These are phyloP conservation scores for Thelonectria olida DNA, from an alignment of 2,329 filamentous ascomycete species.

Conservation along the genomic window DNA sequence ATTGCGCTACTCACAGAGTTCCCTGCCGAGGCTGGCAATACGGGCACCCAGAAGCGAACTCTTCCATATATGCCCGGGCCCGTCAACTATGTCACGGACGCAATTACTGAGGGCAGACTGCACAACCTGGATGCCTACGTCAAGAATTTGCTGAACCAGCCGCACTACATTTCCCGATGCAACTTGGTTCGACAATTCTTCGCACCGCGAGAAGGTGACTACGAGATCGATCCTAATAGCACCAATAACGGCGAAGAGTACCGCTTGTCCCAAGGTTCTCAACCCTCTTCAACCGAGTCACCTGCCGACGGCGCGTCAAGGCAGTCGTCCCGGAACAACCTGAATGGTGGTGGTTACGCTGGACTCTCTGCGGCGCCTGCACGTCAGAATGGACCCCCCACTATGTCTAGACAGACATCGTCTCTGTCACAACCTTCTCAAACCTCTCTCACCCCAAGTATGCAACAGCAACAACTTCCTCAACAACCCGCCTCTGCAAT, in stretches of 20 bases:
- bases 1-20: constrained; percentile 94
- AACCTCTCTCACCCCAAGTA: constrained; percentile 58
- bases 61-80: constrained; percentile 98
- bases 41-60: constrained; percentile 78
- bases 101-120: constrained; percentile 90
- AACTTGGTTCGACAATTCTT: constrained; percentile 91
- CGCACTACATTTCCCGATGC: constrained; percentile 84
- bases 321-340: constrained; percentile 72
- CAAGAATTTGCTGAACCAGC: constrained; percentile 86
- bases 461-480: constrained; percentile 45
- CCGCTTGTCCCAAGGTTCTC: constrained; percentile 75
- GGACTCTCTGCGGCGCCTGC: constrained; percentile 61
- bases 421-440: constrained; percentile 53
- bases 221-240: constrained; percentile 83
- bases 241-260: constrained; percentile 77
- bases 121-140: constrained; percentile 96
- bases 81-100: constrained; percentile 97
- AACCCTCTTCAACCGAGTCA: constrained; percentile 72
- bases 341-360: constrained; percentile 65
- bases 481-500: constrained; percentile 64
- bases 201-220: constrained; percentile 87
- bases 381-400: constrained; percentile 44
- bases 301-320: constrained; percentile 67
- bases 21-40: constrained; percentile 91
- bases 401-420: constrained; percentile 37